These are phyloP conservation scores for Leccinum obscurum DNA, from an alignment of 768 basidiomycete genomes.

Conservation along the genomic window DNA sequence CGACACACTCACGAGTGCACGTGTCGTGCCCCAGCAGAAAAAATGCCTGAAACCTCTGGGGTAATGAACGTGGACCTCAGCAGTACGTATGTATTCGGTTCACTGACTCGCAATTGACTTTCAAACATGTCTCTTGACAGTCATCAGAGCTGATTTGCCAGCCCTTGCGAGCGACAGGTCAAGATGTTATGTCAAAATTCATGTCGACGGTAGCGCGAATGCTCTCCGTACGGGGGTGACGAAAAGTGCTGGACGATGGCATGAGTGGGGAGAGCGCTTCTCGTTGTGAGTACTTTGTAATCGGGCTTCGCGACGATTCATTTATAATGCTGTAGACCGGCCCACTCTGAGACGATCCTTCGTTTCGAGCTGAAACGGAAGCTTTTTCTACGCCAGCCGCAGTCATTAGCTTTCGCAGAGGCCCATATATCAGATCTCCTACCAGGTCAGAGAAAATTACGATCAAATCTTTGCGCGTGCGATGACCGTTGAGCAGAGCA, in stretches of 20 bases:
- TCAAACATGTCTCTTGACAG: conserved; percentile 4
- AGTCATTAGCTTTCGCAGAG: conserved; percentile 19
- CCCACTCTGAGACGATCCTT: conserved; percentile 16
- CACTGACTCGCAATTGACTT: not conserved
- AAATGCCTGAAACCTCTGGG: conserved; percentile 9
- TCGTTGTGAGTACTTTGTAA: conserved; percentile 15
- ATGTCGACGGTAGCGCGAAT: conserved; percentile 19
- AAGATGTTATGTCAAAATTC: conserved; percentile 25
- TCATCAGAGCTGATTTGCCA: conserved; percentile 28
- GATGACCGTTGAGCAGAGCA: conserved; percentile 5
- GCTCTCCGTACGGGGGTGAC: conserved; percentile 14
- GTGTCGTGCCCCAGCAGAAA: not conserved
- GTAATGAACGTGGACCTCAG: conserved; percentile 29
- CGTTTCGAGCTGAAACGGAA: conserved; percentile 28
- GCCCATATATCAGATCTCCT: conserved; percentile 21
- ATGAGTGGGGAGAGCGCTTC: conserved; percentile 26
- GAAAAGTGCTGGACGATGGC: conserved; percentile 15
- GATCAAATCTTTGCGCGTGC: not conserved
- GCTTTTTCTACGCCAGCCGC: conserved; percentile 7
- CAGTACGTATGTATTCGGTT: conserved; percentile 12
- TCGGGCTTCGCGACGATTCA: not conserved
- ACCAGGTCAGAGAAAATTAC: not conserved
- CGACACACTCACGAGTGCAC: not conserved
- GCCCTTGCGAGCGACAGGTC: conserved; percentile 19
- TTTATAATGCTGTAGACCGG: conserved; percentile 10